Conservation (phyloP, 2,329 filamentous ascomycete species). For the Neonectria ditissima region DNA sequence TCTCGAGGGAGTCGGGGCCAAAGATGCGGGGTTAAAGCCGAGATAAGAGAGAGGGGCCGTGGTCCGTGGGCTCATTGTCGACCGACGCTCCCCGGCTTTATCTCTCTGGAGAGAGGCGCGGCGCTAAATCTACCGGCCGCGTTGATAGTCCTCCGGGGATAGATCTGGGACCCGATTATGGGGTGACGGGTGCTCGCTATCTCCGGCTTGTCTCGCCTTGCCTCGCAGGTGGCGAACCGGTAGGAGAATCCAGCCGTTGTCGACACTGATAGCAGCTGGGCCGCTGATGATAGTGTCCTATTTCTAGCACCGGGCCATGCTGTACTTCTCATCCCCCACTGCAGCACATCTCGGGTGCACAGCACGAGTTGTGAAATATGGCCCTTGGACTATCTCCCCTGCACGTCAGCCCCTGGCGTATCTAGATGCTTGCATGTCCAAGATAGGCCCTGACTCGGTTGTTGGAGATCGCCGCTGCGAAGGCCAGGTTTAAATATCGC, state of each 20-base stretch:
- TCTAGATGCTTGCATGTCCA: not conserved
- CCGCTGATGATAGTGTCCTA: not conserved
- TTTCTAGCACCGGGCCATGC: not conserved
- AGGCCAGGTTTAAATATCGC: not conserved
- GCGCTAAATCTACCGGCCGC: not conserved
- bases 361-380: not conserved
- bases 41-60: not conserved
- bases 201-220: not conserved
- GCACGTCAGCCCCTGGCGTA: not conserved
- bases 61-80: slow-evolving; percentile 3
- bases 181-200: not conserved
- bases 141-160: not conserved
- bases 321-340: not conserved
- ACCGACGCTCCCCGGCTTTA: slow-evolving; percentile 1
- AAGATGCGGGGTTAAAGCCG: not conserved
- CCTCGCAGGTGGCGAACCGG: not conserved
- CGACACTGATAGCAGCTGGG: not conserved
- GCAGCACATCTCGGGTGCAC: not conserved
- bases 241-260: not conserved
- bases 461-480: not conserved
- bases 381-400: not conserved
- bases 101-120: not conserved
- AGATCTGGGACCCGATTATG: not conserved
- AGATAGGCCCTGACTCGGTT: not conserved
- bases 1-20: not conserved